phyloP scores from a whole-genome alignment of 805 yeast species.

The Cephaloascus albidus region DNA sequence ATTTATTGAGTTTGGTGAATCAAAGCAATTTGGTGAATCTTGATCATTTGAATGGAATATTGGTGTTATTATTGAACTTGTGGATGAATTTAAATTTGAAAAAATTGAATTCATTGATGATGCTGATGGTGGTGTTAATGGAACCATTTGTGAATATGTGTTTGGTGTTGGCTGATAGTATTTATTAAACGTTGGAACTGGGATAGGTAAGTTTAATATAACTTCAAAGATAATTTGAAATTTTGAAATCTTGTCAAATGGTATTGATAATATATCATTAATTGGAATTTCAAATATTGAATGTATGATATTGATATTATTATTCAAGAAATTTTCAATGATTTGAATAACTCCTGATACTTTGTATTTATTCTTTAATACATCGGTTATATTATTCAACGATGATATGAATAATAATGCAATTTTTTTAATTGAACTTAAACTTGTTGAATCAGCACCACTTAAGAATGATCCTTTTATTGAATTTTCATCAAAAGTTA shows the following conservation, averaged over 20 bases:
- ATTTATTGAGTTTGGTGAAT: no score
- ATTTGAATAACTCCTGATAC: slow-evolving; percentile 46
- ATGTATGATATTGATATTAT: slow-evolving; percentile 1
- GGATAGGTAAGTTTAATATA: neutral
- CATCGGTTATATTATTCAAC: slow-evolving; percentile 39
- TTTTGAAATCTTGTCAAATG: neutral
- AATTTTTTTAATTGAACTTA: slow-evolving; percentile 28
- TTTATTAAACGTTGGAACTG: neutral
- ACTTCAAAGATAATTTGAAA: neutral
- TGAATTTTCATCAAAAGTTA: slow-evolving; percentile 27
- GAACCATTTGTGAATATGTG: neutral
- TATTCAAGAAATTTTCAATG: slow-evolving; percentile 18
- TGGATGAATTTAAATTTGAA: neutral
- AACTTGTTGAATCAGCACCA: slow-evolving; percentile 34
- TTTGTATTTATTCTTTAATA: slow-evolving; percentile 39
- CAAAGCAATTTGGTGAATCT: no score
- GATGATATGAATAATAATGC: slow-evolving; percentile 33
- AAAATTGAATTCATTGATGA: neutral
- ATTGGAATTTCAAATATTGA: neutral
- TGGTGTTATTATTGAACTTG: no score
- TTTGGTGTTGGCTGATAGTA: neutral
- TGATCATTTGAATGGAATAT: no score
- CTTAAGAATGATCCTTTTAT: slow-evolving; percentile 37
- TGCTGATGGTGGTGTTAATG: slow-evolving; percentile 1
- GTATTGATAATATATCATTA: neutral